These are phyloP conservation scores for Dipteronia sinensis DNA, from an alignment of 345 rosid species.

Conservation along the genomic window DNA sequence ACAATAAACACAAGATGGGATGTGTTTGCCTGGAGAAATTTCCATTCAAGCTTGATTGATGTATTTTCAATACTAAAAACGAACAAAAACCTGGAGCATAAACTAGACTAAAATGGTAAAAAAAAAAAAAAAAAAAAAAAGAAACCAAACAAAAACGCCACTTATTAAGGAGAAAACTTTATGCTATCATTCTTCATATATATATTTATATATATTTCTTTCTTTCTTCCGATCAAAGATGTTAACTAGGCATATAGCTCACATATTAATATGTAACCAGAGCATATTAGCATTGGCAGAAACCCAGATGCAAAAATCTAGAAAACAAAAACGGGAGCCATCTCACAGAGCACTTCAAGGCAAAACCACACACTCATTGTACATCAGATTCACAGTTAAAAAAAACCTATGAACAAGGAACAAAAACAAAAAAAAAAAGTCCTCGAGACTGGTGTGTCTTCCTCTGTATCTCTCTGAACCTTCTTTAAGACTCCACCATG, in stretches of 20 bases:
- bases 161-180: background rate
- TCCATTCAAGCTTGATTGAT: background rate
- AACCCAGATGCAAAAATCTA: background rate
- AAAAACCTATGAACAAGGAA: background rate
- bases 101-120: background rate
- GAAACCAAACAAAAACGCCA: background rate
- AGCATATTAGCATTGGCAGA: slow-evolving; percentile 6
- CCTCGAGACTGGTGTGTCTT: slow-evolving; percentile 7
- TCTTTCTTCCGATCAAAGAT: background rate
- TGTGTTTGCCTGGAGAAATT: background rate
- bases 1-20: background rate
- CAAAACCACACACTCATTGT: slow-evolving; percentile 15
- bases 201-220: too few relatives aligned
- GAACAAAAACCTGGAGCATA: background rate
- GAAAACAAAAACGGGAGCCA: slow-evolving; percentile 13
- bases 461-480: slow-evolving; percentile 33
- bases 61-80: background rate
- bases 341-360: slow-evolving; percentile 14
- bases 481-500: background rate
- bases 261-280: background rate
- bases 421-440: background rate
- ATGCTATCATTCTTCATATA: background rate
- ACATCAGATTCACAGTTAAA: slow-evolving; percentile 19
- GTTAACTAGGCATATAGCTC: background rate
- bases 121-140: background rate